A percentile compares a stretch with the other conserved stretches of the same genome.
phyloP scores from a whole-genome alignment of 495 filamentous ascomycete genomes.

The Jackrogersella multiformis region DNA sequence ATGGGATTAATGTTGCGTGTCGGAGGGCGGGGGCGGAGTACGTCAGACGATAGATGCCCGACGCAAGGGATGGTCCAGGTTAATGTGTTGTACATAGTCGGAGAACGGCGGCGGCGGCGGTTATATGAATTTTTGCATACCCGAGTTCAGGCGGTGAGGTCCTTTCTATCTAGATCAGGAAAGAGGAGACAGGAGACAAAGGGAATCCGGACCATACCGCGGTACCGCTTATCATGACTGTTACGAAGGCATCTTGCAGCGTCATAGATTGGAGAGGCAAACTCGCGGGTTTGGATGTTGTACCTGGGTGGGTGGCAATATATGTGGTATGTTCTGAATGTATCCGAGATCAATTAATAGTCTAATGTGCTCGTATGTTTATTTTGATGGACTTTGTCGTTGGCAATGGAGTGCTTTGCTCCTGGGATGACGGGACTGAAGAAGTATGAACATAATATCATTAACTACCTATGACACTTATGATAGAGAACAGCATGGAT shows the following conservation, averaged over 20 bases:
- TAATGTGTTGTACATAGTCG: slow-evolving; percentile 7
- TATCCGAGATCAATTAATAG: neutral
- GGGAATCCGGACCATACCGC: neutral
- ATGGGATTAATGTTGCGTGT: neutral
- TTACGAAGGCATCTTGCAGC: neutral
- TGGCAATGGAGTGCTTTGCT: too few species aligned
- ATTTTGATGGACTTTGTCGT: too few species aligned
- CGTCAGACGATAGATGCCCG: neutral
- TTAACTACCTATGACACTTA: too few species aligned
- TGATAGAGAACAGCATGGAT: too few species aligned
- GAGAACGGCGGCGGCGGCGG: neutral
- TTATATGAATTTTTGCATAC: neutral
- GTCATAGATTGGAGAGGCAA: slow-evolving; percentile 12
- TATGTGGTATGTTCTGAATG: neutral
- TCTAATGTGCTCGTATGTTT: too few species aligned
- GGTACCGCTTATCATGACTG: neutral
- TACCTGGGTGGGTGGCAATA: neutral
- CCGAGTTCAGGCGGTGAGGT: neutral
- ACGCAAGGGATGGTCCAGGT: neutral
- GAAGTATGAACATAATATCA: too few species aligned
- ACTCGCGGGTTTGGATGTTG: neutral
- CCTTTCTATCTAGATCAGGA: neutral
- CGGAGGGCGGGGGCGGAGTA: too few species aligned
- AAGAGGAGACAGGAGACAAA: neutral
- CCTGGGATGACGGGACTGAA: too few species aligned